phyloP scores from a whole-genome alignment of 768 basidiomycete genomes.

The Calocybe cyanea region DNA sequence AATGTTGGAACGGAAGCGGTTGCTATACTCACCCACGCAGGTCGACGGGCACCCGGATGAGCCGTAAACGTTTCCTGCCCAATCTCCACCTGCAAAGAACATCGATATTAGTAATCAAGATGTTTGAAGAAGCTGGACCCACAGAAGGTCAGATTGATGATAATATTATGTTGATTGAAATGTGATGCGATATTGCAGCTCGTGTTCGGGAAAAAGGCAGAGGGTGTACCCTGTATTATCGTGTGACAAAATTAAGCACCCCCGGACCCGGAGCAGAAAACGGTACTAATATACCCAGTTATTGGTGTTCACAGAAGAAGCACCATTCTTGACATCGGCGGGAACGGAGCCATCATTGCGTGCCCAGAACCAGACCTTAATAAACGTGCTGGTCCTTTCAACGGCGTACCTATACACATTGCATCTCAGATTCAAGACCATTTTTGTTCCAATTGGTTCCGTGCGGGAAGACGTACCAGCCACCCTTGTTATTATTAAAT shows the following conservation, averaged over 20 bases:
- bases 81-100: constrained; percentile 47
- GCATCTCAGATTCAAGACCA: not conserved
- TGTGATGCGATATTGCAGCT: constrained; percentile 54
- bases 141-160: constrained; percentile 56
- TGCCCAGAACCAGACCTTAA: constrained; percentile 75
- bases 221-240: constrained; percentile 43
- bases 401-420: constrained; percentile 49
- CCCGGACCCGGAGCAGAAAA: not conserved
- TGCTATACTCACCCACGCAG: constrained; percentile 46
- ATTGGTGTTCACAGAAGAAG: constrained; percentile 37
- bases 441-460: too few species aligned
- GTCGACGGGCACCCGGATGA: constrained; percentile 50
- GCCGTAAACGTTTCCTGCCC: constrained; percentile 51
- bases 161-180: constrained; percentile 55
- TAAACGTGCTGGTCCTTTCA: constrained; percentile 50
- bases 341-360: constrained; percentile 47
- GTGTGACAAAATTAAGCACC: not conserved
- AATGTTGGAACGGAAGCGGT: not conserved
- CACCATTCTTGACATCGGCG: constrained; percentile 40
- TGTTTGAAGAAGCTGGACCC: constrained; percentile 3
- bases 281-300: constrained; percentile 48
- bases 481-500: constrained; percentile 57
- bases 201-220: constrained; percentile 57
- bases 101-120: not conserved
- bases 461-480: constrained; percentile 38